Percentiles rank a stretch among this genome's conserved stretches.
These are phyloP conservation scores for Phytophthora boehmeriae DNA, from an alignment of 352 stramenopile species.

Conservation along the genomic window DNA sequence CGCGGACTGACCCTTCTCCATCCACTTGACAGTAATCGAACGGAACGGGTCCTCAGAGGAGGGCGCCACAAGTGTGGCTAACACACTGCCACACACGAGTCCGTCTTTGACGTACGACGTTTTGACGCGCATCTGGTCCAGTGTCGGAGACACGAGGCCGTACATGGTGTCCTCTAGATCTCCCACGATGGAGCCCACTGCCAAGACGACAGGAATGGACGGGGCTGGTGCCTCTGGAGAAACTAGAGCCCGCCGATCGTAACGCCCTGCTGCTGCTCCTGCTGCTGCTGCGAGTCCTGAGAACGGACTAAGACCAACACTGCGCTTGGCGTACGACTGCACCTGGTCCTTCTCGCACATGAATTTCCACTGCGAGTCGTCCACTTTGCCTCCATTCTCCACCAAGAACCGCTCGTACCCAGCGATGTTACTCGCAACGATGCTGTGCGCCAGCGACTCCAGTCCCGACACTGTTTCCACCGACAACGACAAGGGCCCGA, in stretches of 20 bases:
- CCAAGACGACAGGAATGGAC: slow-evolving; percentile 26
- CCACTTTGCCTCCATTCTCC: slow-evolving; percentile 15
- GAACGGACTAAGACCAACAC: slow-evolving; percentile 2
- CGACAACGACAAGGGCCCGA: slow-evolving; percentile 32
- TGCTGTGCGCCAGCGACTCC: slow-evolving; percentile 28
- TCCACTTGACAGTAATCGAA: slow-evolving; percentile 50
- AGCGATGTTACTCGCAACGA: slow-evolving; percentile 35
- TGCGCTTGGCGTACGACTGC: slow-evolving; percentile 36
- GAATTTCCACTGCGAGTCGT: slow-evolving; percentile 38
- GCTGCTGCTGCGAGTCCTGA: slow-evolving; percentile 15
- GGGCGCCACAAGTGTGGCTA: slow-evolving; percentile 41
- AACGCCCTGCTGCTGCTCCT: slow-evolving; percentile 14
- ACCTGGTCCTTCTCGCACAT: slow-evolving; percentile 37
- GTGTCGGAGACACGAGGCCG: slow-evolving; percentile 35
- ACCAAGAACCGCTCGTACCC: slow-evolving; percentile 41
- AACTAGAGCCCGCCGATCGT: slow-evolving; percentile 19
- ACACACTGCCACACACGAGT: slow-evolving; percentile 39
- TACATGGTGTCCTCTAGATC: slow-evolving; percentile 47
- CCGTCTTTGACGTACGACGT: slow-evolving; percentile 49
- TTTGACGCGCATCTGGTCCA: slow-evolving; percentile 46
- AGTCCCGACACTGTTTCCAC: slow-evolving; percentile 26
- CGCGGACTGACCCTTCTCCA: slow-evolving; percentile 38
- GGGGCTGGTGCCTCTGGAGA: slow-evolving; percentile 11
- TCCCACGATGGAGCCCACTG: slow-evolving; percentile 38
- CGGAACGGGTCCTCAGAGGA: slow-evolving; percentile 43